Percentiles rank a stretch among this genome's conserved stretches.
These are phyloP conservation scores for Stropharia rugosoannulata DNA, from an alignment of 768 basidiomycete species.

Conservation along the genomic window DNA sequence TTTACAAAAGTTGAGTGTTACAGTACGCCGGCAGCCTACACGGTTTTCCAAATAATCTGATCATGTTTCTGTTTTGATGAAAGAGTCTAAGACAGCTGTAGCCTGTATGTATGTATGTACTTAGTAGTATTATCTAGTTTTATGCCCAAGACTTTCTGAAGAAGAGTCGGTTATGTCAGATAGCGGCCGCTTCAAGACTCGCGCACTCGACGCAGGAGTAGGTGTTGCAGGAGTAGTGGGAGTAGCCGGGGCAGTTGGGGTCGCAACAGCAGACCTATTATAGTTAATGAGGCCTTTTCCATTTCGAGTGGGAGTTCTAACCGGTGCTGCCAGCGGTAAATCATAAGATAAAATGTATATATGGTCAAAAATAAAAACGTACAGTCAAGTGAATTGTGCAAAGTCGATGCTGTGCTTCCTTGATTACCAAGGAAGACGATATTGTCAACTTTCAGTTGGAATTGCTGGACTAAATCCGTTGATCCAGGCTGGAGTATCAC, in stretches of 20 bases:
- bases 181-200: no score
- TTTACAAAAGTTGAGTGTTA: not conserved
- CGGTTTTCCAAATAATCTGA: not conserved
- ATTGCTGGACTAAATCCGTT: not conserved
- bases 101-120: no score
- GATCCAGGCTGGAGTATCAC: not conserved
- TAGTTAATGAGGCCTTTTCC: not conserved
- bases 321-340: not conserved
- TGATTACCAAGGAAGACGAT: not conserved
- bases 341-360: not conserved
- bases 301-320: not conserved
- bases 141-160: no score
- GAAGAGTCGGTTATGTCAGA: no score
- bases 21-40: not conserved
- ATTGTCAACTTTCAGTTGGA: not conserved
- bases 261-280: not conserved
- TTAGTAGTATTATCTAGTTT: no score
- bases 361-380: not conserved
- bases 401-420: not conserved
- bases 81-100: no score
- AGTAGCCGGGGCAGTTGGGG: not conserved
- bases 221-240: not conserved
- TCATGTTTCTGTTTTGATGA: not conserved
- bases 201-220: no score
- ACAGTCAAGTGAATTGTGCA: not conserved